Base-by-base conservation (phyloP, 1,139 yeast species). In the Yamadazyma mexicana region DNA sequence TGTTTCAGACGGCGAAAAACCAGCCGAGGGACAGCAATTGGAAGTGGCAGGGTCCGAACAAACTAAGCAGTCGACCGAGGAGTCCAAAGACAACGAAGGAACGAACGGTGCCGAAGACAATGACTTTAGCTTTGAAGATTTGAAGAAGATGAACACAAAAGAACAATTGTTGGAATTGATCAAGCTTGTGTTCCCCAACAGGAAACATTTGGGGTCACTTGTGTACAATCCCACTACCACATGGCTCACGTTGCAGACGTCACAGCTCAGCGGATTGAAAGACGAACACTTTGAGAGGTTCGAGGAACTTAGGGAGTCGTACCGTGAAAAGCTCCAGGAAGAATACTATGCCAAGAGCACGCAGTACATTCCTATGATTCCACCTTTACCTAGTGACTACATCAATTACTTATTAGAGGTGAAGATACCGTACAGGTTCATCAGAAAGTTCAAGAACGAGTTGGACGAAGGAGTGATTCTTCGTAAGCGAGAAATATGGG, bases 401-500 rank as follows among this genome's bases (percentile, higher is more conserved):
- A 72, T 81, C 47, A 87, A 87, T 56, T 64, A 76, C 39, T 63
- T 81, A 3, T 55, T 87, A 20, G 85, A 85, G 44, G 70, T 87
- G 22, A 73, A 83, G 40, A 74, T 87, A n/a, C 83, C 92, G 1
- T 67, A 68, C 33, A 55, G 69, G 39, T 61, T 56, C 42, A 56
- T 69, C 26, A 55, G 59, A 25, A 44, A 48, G 23, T 64, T 66
- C 39, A 51, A 55, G 39, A 54, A 54, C n/a, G 47, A 50, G 10
- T 40, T 56, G 55, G 58, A 73, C 41, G 62, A 62, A 22, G 66
- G 70, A 28, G 64, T 69, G 12, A 56, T 56, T 14, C 40, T 48
- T 15, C 36, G 48, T 29, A 70, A 76, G 44, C 66, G 95, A 31
- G 77, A 78, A 40, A 55, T 89, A 1, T 92, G 98, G 98, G 98